These are phyloP conservation scores for Manihot esculenta DNA, from an alignment of 441 rosid genomes.

Conservation along the genomic window DNA sequence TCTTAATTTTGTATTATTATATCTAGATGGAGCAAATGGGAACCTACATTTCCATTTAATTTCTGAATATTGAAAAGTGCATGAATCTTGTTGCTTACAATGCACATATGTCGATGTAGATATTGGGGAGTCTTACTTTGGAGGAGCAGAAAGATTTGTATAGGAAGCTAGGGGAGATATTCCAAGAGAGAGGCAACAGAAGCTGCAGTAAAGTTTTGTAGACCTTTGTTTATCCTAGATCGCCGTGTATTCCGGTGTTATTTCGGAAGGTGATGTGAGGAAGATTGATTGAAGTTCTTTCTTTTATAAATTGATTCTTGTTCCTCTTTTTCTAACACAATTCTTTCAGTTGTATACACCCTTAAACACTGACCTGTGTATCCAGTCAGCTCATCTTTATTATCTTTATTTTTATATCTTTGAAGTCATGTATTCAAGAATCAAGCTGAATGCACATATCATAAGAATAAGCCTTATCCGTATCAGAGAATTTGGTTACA, in stretches of 20 bases:
- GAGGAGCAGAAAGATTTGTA: slow-evolving; percentile 69
- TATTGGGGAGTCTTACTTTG: slow-evolving; percentile 50
- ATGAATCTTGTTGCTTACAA: neutral
- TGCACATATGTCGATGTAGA: slow-evolving; percentile 32
- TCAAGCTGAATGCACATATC: no score
- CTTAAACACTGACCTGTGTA: neutral
- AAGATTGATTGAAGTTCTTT: slow-evolving; percentile 18
- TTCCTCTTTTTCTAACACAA: slow-evolving; percentile 37
- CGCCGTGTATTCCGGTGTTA: neutral
- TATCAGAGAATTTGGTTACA: slow-evolving; percentile 63
- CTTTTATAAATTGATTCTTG: slow-evolving; percentile 56
- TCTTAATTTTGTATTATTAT: neutral
- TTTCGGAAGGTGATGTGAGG: neutral
- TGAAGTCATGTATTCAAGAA: no score
- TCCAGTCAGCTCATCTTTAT: neutral
- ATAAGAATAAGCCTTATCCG: no score
- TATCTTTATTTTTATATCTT: no score
- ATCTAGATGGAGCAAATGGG: neutral
- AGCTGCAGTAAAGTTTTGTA: slow-evolving; percentile 9
- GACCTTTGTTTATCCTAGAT: neutral
- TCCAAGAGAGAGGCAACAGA: slow-evolving; percentile 37
- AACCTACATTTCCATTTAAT: neutral
- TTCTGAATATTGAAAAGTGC: no score
- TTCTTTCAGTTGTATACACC: neutral
- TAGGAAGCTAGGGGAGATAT: slow-evolving; percentile 54